Base-by-base conservation (phyloP, 2,329 filamentous ascomycete genomes). In the Pseudocercospora fuligena region DNA sequence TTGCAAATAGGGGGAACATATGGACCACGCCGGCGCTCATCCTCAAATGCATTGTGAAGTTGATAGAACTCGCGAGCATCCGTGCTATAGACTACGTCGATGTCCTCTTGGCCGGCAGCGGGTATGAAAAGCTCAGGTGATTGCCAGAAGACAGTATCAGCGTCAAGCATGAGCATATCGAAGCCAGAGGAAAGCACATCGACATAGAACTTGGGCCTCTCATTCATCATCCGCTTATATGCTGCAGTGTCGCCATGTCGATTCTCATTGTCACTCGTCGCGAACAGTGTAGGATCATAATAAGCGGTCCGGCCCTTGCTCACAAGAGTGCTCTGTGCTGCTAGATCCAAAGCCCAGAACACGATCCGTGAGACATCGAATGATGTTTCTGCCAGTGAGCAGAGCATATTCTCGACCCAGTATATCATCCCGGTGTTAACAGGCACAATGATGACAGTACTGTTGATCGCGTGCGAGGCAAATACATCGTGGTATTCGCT, bases 141-240 rank as follows among this genome's bases (percentile, higher is more conserved):
- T 51, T 70, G 58, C 57, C 58, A 71, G 49, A 63, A 70, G 5
- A 70, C 64, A 5, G 65, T 69, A 51, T 71, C 69, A 14, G 68
- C 69, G 58, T 71, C 69, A n/a, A 71, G 47, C 69, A 70, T 71
- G 21, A 71, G 61, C 21, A 71, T 49, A 33, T 71, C 59, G 36
- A 69, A 69, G 6, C 69, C 69, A n/a, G 63, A 53, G 9, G 68
- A 66, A 8, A 71, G 61, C 0, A 71, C 49, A 31, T 70, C 66
- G 19, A 69, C 59, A 58, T 65, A 69, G 61, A 69, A 68, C 31
- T 70, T 69, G 9, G 65, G 67, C n/a, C 69, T 63, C 49, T 70
- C 66, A 25, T 57, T 49, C 69, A 68, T 68, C 67, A 69, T 71
- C 16, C 63, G 58, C 25, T 66, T 66, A 54, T 71, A 71, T 7